Evolutionary conservation across 1,284 basidiomycete genomes (phyloP).

Genomic region (Rhodotorula mucilaginosa): DNA sequence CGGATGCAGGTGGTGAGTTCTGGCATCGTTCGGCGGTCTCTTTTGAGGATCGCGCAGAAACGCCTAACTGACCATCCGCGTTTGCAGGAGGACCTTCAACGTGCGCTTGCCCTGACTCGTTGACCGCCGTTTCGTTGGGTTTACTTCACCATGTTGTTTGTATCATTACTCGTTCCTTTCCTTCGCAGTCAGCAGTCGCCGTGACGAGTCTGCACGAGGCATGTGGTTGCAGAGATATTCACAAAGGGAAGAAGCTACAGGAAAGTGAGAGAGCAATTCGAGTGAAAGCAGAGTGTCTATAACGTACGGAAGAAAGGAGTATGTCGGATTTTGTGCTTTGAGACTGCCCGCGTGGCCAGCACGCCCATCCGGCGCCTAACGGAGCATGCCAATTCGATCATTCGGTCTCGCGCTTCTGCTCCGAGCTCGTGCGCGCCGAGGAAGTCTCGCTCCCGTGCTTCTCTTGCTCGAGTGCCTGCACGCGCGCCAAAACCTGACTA

Average conservation of each 20-base stretch:
- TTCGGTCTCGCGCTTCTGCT: neutral
- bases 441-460: neutral
- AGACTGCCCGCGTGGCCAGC: too few species aligned
- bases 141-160: too few species aligned
- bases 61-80: neutral
- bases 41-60: too few species aligned
- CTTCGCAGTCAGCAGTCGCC: too few species aligned
- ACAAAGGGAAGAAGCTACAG: too few species aligned
- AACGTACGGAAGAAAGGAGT: neutral
- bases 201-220: too few species aligned
- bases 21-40: neutral
- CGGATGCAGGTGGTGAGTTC: conserved; percentile 18
- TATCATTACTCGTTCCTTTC: too few species aligned
- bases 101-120: neutral
- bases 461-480: conserved; percentile 1
- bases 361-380: too few species aligned
- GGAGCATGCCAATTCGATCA: neutral
- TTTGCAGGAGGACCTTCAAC: conserved; percentile 23
- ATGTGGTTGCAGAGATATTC: too few species aligned
- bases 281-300: too few species aligned
- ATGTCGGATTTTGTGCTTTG: neutral
- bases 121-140: too few species aligned
- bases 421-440: neutral
- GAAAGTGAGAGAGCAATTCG: too few species aligned
- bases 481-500: conserved; percentile 8